A percentile compares a stretch with the other conserved stretches of the same genome.
phyloP scores from a whole-genome alignment of 768 basidiomycete genomes.

The Termitomyces sp. region DNA sequence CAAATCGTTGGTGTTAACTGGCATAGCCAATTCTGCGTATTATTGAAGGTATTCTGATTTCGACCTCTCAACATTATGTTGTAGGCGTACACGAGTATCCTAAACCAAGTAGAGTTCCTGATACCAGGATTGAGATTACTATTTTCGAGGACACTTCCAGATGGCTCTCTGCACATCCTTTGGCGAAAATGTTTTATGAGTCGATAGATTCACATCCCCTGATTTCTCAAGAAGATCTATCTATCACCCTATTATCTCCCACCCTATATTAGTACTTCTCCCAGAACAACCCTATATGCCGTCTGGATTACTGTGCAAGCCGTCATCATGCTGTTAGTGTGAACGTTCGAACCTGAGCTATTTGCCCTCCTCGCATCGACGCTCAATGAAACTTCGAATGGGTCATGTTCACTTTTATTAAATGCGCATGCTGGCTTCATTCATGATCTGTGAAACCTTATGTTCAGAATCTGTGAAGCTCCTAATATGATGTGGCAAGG shows the following conservation, averaged over 20 bases:
- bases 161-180: not conserved
- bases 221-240: too few relatives aligned
- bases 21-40: too few relatives aligned
- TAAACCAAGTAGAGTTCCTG: not conserved
- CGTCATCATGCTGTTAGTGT: not conserved
- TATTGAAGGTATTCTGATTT: not conserved
- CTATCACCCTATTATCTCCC: too few relatives aligned
- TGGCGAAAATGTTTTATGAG: not conserved
- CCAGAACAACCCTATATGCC: too few relatives aligned
- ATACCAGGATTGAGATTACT: not conserved
- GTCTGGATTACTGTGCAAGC: too few relatives aligned
- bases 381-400: not conserved
- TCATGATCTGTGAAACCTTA: not conserved
- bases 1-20: not conserved
- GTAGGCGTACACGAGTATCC: too few relatives aligned
- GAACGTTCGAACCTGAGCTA: not conserved
- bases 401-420: too few relatives aligned
- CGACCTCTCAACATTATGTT: not conserved
- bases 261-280: not conserved
- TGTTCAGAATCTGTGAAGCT: not conserved
- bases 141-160: not conserved
- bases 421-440: too few relatives aligned
- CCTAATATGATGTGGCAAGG: too few relatives aligned
- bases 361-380: not conserved
- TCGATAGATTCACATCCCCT: not conserved